These are phyloP conservation scores for Fomitopsis pulvina DNA, from an alignment of 768 basidiomycete genomes.

Conservation along the genomic window DNA sequence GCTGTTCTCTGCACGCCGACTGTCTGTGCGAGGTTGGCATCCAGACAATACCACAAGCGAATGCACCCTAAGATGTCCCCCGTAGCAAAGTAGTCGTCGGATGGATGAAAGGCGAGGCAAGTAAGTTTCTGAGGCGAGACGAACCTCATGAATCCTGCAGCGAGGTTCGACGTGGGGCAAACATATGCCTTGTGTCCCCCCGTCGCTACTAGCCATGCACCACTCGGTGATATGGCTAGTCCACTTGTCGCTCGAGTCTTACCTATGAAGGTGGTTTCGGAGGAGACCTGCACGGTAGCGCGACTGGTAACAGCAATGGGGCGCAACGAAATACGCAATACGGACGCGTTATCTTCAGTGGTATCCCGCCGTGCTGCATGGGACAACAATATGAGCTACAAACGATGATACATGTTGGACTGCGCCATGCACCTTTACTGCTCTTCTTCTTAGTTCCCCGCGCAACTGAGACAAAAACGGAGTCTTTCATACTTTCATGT, in stretches of 20 bases:
- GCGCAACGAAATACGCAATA: conserved; percentile 60
- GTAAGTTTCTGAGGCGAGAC: conserved; percentile 76
- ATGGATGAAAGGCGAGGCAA: conserved; percentile 83
- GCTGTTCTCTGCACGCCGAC: conserved; percentile 70
- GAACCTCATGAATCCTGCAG: conserved; percentile 74
- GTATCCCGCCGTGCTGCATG: conserved; percentile 10
- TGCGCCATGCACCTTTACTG: conserved; percentile 19
- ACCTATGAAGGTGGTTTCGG: conserved; percentile 51
- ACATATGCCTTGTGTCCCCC: conserved; percentile 78
- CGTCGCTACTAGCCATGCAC: conserved; percentile 69
- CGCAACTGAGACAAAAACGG: conserved; percentile 64
- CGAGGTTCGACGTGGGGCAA: conserved; percentile 46
- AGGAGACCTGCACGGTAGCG: conserved; percentile 36
- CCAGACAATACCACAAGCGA: conserved; percentile 88
- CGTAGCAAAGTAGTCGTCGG: conserved; percentile 91
- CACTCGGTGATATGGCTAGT: conserved; percentile 68
- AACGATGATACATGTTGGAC: not conserved
- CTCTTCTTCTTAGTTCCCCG: conserved; percentile 40
- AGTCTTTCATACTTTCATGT: conserved; percentile 61
- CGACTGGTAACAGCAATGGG: conserved; percentile 35
- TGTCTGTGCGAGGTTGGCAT: conserved; percentile 39
- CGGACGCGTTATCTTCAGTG: conserved; percentile 47
- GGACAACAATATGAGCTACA: not conserved
- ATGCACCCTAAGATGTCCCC: conserved; percentile 85
- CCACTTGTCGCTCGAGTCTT: conserved; percentile 60